A percentile compares a stretch with the other conserved stretches of the same genome.
Conservation (phyloP, 2,329 filamentous ascomycete species). For the Proliferodiscus dingleyae region DNA sequence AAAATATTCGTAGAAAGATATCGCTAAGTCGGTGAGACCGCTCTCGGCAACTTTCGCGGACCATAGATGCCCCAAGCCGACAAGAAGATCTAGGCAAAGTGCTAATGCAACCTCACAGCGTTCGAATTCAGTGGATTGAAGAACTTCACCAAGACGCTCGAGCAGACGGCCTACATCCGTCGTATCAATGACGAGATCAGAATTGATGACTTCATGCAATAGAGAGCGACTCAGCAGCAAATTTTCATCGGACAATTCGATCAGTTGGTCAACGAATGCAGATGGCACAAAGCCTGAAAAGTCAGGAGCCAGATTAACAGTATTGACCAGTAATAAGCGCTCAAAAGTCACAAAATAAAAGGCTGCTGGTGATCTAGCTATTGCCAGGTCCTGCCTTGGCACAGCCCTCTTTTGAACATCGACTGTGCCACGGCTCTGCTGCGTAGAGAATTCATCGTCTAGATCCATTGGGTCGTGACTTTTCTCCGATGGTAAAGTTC, state of each 20-base stretch:
- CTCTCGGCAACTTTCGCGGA: constrained; percentile 33
- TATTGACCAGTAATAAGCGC: constrained; percentile 22
- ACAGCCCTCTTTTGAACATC: constrained; percentile 33
- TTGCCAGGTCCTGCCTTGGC: constrained; percentile 36
- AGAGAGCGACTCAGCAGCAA: constrained; percentile 48
- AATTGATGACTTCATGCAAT: constrained; percentile 47
- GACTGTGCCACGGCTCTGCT: constrained; percentile 44
- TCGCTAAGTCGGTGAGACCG: constrained; percentile 48
- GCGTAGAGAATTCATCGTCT: constrained; percentile 59
- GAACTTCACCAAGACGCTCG: constrained; percentile 46
- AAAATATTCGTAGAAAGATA: constrained; percentile 59
- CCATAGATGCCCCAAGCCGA: constrained; percentile 36
- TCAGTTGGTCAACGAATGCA: constrained; percentile 45
- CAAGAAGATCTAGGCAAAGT: constrained; percentile 63
- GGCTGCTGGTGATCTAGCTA: constrained; percentile 23
- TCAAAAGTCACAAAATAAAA: constrained; percentile 23
- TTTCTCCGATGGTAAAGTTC: constrained; percentile 17
- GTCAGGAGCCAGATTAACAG: constrained; percentile 17
- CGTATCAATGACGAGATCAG: constrained; percentile 46
- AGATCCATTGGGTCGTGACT: constrained; percentile 58
- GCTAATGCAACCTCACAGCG: constrained; percentile 70
- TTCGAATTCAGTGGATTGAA: constrained; percentile 56
- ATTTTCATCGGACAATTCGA: constrained; percentile 47
- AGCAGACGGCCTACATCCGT: constrained; percentile 45
- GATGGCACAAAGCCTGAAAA: constrained; percentile 43